Base-by-base conservation (phyloP, 768 basidiomycete species). In the Lactarius pseudohatsudake region DNA sequence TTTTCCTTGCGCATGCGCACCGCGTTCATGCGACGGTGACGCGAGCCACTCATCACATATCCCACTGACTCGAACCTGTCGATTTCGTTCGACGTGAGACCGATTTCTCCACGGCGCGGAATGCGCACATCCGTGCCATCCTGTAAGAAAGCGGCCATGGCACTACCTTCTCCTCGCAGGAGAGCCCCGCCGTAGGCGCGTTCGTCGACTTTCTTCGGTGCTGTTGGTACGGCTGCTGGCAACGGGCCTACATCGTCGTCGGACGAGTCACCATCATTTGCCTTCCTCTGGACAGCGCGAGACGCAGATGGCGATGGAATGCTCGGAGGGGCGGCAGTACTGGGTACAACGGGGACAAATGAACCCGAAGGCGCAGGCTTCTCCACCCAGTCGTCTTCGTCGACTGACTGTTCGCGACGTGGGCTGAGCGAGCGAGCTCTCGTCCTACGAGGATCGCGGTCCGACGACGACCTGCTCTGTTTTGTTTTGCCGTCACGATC, bases 1-100 rank as follows among this genome's bases (percentile, higher is more conserved):
- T 99, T 98, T 81, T 99, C 97, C 82, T 98, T 98, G 74, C 96
- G 82, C 87, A 99, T 92, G 67, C 97, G 91, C 54, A 99, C 96
- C 0, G 97, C 96, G 72, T 98, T 99, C 97, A 99, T 99, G 77
- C 94, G 84, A 70, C 91, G 85, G 77, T 99, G 95, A 68, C 96
- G 81, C 72, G 87, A 91, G 55, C 96, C 97, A 72, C 91, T 94
- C 97, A 98, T 99, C 57, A 99, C 97, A 76, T 97, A 99, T 20
- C 97, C 97, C 9, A 90, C 91, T 28, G 81, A 73, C 80, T 99
- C 97, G 77, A 84, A 98, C 74, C 84, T 76, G 7, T 89, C 94
- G 70, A 99, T 99, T 76, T 93, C 86, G 36, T 88, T 87, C 15
- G 93, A 87, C 11, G 90, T 89, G 70, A 99, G 80, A 64, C 97